Base-by-base conservation (phyloP, 208 protist genomes). In the Phytomonas francai region DNA sequence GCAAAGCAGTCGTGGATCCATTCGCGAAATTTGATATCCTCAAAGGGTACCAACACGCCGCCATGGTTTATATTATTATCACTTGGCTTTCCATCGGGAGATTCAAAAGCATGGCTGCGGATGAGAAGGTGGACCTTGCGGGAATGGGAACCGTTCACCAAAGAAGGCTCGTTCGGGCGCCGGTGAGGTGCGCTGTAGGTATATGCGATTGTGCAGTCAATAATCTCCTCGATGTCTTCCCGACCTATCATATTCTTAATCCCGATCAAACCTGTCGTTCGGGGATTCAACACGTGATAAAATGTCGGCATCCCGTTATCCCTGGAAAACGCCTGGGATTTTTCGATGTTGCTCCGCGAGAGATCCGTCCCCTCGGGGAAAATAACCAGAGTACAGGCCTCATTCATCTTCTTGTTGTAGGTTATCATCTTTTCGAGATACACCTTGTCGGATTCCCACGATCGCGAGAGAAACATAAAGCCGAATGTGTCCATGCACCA, bases 331-430 rank as follows among this genome's bases (percentile, higher is more conserved):
- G 70, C 76, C 39, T 88, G 76, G 8, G 85, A 88, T 60, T 80
- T 85, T 57, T 68, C 77, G 19, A 94, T 59, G 72, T 85, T 92
- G 42, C 72, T 84, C 49, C 68, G 64, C 42, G 87, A 91, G 34
- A 96, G 68, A 70, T 96, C 88, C 3, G 91, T 94, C 42, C 91
- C 91, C 59, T 96, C 88, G 0, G 91, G 91, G 71, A 91, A 96
- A 39, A 96, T 80, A 49, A 94, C 58, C 34, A 94, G 76, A 1
- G 73, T 78, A 31, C 72, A 61, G 0, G 78, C 68, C 30, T 84
- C 83, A 59, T 68, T 63, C 0, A 28, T 29, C 30, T 67, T 56
- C 34, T 78, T 67, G 59, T 83, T 77, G 65, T 84, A 83, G n/a
- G 67, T 33, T 32, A 91, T 64, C 83, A 96, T 84, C 4, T 64